Evolutionary conservation across 2,329 filamentous ascomycete genomes (phyloP).

Genomic region (Passalora sequoiae): DNA sequence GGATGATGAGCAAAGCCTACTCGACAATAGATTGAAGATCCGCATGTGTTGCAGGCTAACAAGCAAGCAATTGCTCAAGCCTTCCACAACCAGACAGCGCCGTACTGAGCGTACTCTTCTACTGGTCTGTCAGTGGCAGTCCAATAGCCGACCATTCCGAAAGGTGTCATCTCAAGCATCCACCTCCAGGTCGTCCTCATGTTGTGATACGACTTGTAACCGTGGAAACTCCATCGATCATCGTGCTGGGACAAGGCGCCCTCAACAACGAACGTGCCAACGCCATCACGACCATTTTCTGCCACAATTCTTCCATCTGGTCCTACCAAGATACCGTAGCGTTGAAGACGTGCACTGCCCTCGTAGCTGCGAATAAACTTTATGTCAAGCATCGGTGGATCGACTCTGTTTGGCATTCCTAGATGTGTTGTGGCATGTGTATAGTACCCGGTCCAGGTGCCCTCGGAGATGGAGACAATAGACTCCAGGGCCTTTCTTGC

Average conservation of each 20-base stretch:
- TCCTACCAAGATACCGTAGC: not conserved
- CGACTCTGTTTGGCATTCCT: conserved; percentile 5
- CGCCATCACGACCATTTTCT: conserved; percentile 9
- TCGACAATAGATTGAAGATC: too few species aligned
- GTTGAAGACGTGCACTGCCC: not conserved
- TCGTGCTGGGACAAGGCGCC: not conserved
- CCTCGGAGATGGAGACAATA: conserved; percentile 6
- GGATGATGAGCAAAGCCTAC: too few species aligned
- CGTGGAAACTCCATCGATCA: conserved; percentile 5
- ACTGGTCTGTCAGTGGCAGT: not conserved
- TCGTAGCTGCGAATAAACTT: not conserved
- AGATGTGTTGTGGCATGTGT: conserved; percentile 7
- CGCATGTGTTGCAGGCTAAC: too few species aligned
- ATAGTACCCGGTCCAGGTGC: conserved; percentile 13
- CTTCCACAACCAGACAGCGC: conserved; percentile 14
- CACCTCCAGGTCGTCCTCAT: conserved; percentile 7
- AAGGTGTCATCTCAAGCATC: conserved; percentile 10
- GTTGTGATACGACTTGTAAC: conserved; percentile 7
- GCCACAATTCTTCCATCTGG: not conserved
- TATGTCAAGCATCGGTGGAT: conserved; percentile 13
- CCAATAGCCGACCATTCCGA: conserved; percentile 16
- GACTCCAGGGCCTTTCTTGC: conserved; percentile 3
- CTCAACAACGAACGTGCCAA: conserved; percentile 6
- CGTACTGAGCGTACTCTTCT: not conserved
- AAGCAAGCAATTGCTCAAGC: not conserved